A percentile compares a stretch with the other conserved stretches of the same genome.
phyloP scores from a whole-genome alignment of 2,329 filamentous ascomycete species.

The Orbilia oligospora region DNA sequence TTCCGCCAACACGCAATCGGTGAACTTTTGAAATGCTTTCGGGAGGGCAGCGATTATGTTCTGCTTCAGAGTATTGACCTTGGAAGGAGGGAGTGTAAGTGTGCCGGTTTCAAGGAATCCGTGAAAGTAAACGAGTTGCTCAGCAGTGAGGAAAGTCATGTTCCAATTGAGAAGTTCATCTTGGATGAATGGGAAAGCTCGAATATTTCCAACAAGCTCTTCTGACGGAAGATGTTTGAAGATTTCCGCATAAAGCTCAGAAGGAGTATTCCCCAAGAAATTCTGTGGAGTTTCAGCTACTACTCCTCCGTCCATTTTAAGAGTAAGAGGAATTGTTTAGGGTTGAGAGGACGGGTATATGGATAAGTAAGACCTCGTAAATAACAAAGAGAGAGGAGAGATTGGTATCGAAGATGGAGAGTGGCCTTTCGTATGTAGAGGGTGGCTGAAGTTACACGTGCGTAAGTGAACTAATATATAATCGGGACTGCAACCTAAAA shows the following conservation, averaged over 20 bases:
- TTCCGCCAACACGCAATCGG: not conserved
- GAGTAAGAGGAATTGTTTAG: not conserved
- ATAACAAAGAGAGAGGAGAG: no score
- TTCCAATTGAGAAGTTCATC: not conserved
- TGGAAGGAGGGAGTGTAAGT: not conserved
- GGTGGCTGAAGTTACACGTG: no score
- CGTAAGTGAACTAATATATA: no score
- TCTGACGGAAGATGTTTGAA: conserved; percentile 5
- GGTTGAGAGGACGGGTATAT: not conserved
- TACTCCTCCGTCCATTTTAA: not conserved
- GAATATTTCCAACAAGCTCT: not conserved
- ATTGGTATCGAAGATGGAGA: no score
- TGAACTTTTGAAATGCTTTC: not conserved
- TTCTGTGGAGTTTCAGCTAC: not conserved
- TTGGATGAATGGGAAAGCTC: not conserved
- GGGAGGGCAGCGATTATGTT: conserved; percentile 11
- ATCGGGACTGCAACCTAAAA: no score
- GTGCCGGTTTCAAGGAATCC: not conserved
- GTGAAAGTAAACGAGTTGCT: conserved; percentile 34
- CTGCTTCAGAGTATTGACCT: not conserved
- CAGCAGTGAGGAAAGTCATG: not conserved
- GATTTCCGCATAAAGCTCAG: conserved; percentile 19
- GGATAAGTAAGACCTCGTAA: no score
- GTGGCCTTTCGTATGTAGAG: no score
- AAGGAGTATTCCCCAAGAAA: not conserved